A percentile compares a stretch with the other conserved stretches of the same genome.
phyloP scores from a whole-genome alignment of 805 yeast genomes.

The Ogataea allantospora region DNA sequence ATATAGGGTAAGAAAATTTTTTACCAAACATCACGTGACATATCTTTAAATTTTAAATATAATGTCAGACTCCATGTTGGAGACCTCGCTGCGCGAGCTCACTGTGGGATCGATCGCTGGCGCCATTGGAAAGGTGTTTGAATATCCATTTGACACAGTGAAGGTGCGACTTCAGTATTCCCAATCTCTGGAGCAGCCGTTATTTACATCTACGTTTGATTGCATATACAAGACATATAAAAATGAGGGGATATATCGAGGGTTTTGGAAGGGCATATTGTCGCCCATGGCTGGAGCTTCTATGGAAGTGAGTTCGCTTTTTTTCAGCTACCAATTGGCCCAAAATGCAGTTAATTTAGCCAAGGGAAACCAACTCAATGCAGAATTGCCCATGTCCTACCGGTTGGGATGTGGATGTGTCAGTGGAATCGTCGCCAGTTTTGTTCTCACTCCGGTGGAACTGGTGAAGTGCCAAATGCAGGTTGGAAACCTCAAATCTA shows the following conservation, averaged over 20 bases:
- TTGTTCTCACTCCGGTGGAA: conserved; percentile 89
- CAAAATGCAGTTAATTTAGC: conserved; percentile 36
- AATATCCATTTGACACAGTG: conserved; percentile 90
- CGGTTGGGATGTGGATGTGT: conserved; percentile 69
- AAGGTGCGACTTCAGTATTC: conserved; percentile 79
- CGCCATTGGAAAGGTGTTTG: conserved; percentile 77
- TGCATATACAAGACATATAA: conserved; percentile 61
- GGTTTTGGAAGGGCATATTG: conserved; percentile 75
- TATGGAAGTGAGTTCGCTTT: conserved; percentile 80
- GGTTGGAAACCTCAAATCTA: conserved; percentile 46
- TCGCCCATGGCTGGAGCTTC: conserved; percentile 90
- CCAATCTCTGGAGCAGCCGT: conserved; percentile 54
- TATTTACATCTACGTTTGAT: conserved; percentile 59
- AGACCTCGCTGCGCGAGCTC: conserved; percentile 40
- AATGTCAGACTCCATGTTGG: conserved; percentile 12
- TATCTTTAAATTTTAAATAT: neutral
- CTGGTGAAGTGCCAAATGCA: conserved; percentile 85
- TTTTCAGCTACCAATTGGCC: conserved; percentile 58
- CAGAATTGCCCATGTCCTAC: conserved; percentile 24
- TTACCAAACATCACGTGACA: conserved; percentile 10
- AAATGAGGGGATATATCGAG: conserved; percentile 66
- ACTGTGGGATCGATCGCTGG: conserved; percentile 65
- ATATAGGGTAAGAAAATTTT: conserved; percentile 5
- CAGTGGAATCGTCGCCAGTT: conserved; percentile 80
- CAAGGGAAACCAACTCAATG: conserved; percentile 18